Evolutionary conservation across 176 grass and related monocot genomes (phyloP), one percentile per base, ranked within the genome.

Genomic region (Thalia dealbata): DNA sequence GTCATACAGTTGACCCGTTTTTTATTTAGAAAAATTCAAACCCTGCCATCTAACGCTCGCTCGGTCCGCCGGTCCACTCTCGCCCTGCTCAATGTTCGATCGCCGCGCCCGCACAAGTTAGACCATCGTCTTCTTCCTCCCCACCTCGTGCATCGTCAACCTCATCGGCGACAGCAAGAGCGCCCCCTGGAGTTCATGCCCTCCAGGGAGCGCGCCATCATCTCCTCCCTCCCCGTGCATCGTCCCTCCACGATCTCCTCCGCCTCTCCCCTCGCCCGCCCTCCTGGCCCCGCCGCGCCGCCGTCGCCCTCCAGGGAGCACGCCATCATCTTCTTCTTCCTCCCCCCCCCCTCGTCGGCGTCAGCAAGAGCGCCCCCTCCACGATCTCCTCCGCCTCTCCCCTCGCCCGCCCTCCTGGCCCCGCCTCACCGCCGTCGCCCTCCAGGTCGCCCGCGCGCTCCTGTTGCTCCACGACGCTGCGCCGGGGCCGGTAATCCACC

Each of bases 161-260:
- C 45, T 99, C 70, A 21, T 99, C 29, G 95, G 90, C 14, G 77
- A 86, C 4, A 73, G 51, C 46, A 51, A 48, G 45, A 48, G 73
- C 26, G 0, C 59, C 23, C 2, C 65, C 88, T 93, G 90, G 90
- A 99, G 83, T 86, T 79, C 76, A 88, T 91, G 95, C 77, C 83
- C 18, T n/a, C n/a, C n/a, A n/a, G n/a, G n/a, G n/a, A n/a, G n/a
- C n/a, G n/a, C n/a, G n/a, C n/a, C n/a, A n/a, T n/a, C n/a, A n/a
- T n/a, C n/a, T n/a, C n/a, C n/a, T n/a, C n/a, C n/a, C n/a, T n/a
- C n/a, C n/a, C n/a, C n/a, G n/a, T n/a, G n/a, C n/a, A n/a, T n/a
- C n/a, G n/a, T n/a, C 95, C 22, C 85, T 99, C 18, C 87, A 93
- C 76, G 90, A 99, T 85, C 83, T 93, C 32, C 79, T 93, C 50